Evolutionary conservation across 2,329 filamentous ascomycete species (phyloP), one percentile per base, ranked within the genome.

Genomic region (Epicoccum sorghinum): DNA sequence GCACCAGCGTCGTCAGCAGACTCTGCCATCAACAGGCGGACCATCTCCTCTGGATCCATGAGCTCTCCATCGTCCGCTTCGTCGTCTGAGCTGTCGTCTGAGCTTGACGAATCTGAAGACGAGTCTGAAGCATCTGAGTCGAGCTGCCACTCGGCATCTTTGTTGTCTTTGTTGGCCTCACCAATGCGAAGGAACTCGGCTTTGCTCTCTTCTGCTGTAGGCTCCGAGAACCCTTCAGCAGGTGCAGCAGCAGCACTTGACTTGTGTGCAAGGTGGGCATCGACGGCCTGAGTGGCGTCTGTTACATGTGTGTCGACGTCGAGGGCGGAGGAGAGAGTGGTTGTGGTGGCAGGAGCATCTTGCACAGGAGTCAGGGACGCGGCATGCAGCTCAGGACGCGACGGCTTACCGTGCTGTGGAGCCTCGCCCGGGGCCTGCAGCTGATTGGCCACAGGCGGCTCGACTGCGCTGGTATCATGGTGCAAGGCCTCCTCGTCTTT

Each of bases 21-120:
- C 60, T 93, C 92, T 38, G 85, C 89, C 91, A 98, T 96, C 22
- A 98, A 79, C 43, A 96, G 86, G 30, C 88, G 87, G 0, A 90
- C 91, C 52, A 90, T 89, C 71, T 96, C 92, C 66, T 93, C 91
- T 2, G 92, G 85, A 48, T 88, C 88, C 1, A 97, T 80, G 37
- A 93, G 81, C 47, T 89, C 70, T 42, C 71, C 71, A 27, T 74
- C 85, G 65, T 92, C 91, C 27, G 84, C 70, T 13, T 65, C 84
- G 65, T 91, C 91, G 27, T 84, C 84, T 55, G 81, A 81, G 32
- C 65, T 69, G 27, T 77, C 78, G n/a, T 78, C 79, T 55, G 84
- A 83, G 44, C 64, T 69, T 7, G 66, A 68, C 51, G 85, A 82
- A 33, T 69, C 70, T 2, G 79, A 77, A 45, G 83, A 82, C 35